These are phyloP conservation scores for Thermomyces lanuginosus DNA, from an alignment of 2,329 filamentous ascomycete species.

Conservation along the genomic window DNA sequence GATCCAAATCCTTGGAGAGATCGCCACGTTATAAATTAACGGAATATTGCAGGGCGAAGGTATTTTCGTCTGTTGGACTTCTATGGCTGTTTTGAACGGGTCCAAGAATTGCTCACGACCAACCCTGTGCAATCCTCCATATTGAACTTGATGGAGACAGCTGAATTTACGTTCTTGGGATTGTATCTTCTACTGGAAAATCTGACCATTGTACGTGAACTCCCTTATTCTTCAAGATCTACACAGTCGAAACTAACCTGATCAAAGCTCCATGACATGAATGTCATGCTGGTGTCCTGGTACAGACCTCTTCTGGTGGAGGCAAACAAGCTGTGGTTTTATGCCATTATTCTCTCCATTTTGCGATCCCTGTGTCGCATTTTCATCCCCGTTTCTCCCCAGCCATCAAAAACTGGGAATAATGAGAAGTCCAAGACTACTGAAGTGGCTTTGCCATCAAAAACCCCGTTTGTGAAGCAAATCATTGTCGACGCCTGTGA, in stretches of 20 bases:
- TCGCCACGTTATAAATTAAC: no score
- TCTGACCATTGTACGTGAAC: slow-evolving; percentile 3
- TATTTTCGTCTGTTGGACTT: slow-evolving; percentile 5
- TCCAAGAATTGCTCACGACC: slow-evolving; percentile 2
- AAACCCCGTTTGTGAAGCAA: slow-evolving; percentile 2
- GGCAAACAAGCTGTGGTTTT: slow-evolving; percentile 5
- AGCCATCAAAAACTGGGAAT: background rate
- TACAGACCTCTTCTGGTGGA: slow-evolving; percentile 3
- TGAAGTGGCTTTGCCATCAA: slow-evolving; percentile 1
- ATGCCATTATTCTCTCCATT: slow-evolving; percentile 3
- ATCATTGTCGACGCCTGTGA: slow-evolving; percentile 3
- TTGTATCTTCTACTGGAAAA: slow-evolving; percentile 5
- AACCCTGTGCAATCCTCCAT: no score
- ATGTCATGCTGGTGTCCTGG: slow-evolving; percentile 4
- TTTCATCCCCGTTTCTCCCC: background rate
- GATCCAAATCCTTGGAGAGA: background rate
- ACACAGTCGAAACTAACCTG: background rate
- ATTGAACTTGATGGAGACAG: slow-evolving; percentile 1
- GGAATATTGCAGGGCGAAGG: slow-evolving; percentile 1
- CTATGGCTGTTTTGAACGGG: slow-evolving; percentile 3
- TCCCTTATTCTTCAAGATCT: background rate
- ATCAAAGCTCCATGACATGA: slow-evolving; percentile 5
- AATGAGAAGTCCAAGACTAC: slow-evolving; percentile 1
- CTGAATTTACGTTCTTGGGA: slow-evolving; percentile 4
- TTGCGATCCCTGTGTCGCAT: slow-evolving; percentile 2